These are phyloP conservation scores for Myriosclerotinia curreyana DNA, from an alignment of 2,329 filamentous ascomycete species.

Conservation along the genomic window DNA sequence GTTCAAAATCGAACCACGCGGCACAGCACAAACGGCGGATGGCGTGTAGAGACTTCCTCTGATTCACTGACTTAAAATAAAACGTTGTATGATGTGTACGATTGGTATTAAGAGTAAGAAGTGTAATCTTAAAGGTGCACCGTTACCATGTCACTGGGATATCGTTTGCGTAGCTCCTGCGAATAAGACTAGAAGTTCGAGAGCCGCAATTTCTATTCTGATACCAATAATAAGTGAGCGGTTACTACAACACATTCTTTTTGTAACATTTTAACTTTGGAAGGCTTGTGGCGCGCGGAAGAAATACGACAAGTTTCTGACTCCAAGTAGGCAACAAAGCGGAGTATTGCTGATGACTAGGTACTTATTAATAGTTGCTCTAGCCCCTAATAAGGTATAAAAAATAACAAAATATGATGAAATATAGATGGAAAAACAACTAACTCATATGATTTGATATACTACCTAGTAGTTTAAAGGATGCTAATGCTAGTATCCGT, in stretches of 20 bases:
- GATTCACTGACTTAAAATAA: conserved; percentile 1
- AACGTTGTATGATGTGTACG: neutral
- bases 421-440: neutral
- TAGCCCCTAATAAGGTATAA: neutral
- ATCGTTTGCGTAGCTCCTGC: neutral
- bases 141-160: conserved; percentile 12
- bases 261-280: neutral
- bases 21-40: conserved; percentile 7
- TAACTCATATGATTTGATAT: neutral
- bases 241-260: neutral
- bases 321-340: conserved; percentile 10
- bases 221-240: conserved; percentile 1
- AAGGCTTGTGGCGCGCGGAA: neutral
- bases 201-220: conserved; percentile 3
- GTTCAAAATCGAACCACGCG: conserved; percentile 1
- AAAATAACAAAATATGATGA: neutral
- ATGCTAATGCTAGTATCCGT: conserved; percentile 2
- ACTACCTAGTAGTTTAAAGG: conserved; percentile 4
- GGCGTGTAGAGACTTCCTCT: neutral
- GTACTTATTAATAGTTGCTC: neutral
- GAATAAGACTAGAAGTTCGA: conserved; percentile 2
- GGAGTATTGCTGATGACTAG: conserved; percentile 3
- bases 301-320: neutral
- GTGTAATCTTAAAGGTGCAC: neutral
- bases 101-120: neutral